Evolutionary conservation across 169 alveolate genomes (phyloP).

Genomic region (Besnoitia besnoiti): DNA sequence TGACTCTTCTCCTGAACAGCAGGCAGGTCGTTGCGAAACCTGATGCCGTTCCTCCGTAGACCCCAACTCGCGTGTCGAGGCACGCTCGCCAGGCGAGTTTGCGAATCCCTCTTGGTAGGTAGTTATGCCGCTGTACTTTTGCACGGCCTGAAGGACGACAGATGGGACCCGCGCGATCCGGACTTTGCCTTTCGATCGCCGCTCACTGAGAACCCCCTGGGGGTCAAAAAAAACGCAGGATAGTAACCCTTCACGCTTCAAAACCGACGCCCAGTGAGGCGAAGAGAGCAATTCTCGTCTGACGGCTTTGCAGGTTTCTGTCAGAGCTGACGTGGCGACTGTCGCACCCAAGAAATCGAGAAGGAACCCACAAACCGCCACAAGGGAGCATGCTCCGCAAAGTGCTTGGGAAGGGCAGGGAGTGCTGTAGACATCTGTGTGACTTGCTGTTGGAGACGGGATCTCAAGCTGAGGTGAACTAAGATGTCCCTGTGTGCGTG

Average conservation of each 20-base stretch:
- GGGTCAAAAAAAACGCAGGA: background rate
- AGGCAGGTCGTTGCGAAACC: no score
- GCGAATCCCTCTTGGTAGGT: no score
- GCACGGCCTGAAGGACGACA: background rate
- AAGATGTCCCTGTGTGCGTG: no score
- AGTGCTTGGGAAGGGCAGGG: background rate
- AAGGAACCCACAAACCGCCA: background rate
- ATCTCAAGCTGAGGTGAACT: no score
- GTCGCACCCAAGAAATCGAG: background rate
- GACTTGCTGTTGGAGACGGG: no score
- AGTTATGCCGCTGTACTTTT: no score
- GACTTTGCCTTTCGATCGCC: constrained; percentile 15
- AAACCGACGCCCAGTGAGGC: constrained; percentile 19
- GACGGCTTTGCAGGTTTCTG: constrained; percentile 4
- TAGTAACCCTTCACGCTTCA: background rate
- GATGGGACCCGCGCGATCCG: background rate
- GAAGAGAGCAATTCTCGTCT: background rate
- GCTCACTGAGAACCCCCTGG: background rate
- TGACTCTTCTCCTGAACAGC: no score
- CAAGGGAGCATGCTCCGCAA: background rate
- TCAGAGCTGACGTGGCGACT: background rate
- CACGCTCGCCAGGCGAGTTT: no score
- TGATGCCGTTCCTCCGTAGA: no score
- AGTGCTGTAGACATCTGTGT: no score
- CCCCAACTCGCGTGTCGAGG: no score